A percentile compares a stretch with the other conserved stretches of the same genome.
These are phyloP conservation scores for Theobroma grandiflorum DNA, from an alignment of 441 rosid genomes.

Conservation along the genomic window DNA sequence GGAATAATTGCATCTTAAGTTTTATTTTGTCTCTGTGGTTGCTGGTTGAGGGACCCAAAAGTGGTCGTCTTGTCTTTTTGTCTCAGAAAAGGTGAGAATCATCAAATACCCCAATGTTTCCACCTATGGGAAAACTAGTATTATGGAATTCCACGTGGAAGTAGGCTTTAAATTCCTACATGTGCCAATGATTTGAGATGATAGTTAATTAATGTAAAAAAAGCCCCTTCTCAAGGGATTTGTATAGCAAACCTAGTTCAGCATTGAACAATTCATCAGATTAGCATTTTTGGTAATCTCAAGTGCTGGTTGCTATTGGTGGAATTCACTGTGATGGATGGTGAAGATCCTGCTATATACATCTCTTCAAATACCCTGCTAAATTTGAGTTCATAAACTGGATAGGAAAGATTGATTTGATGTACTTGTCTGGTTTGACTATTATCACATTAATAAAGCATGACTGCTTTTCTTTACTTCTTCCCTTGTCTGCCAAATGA, in stretches of 20 bases:
- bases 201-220: not conserved
- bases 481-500: not conserved
- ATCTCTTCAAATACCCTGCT: not conserved
- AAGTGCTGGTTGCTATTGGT: not conserved
- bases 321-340: not conserved
- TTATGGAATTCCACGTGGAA: constrained; percentile 4
- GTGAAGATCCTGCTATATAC: not conserved
- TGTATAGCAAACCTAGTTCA: not conserved
- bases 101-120: not conserved
- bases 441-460: not conserved
- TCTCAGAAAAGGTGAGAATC: not conserved
- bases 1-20: constrained; percentile 4
- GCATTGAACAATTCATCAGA: not conserved
- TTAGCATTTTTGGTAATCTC: not conserved
- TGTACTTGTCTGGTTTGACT: not conserved
- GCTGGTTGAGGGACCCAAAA: constrained; percentile 28
- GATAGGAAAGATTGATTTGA: not conserved
- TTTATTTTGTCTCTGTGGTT: constrained; percentile 20
- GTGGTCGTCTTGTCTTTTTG: constrained; percentile 1
- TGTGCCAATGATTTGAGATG: not conserved
- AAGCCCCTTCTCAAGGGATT: not conserved
- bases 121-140: not conserved
- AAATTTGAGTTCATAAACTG: not conserved
- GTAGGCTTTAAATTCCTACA: not conserved
- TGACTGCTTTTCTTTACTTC: not conserved